Evolutionary conservation across 805 yeast genomes (phyloP), one percentile per base, ranked within the genome.

Genomic region (Myxozyma mucilagina): DNA sequence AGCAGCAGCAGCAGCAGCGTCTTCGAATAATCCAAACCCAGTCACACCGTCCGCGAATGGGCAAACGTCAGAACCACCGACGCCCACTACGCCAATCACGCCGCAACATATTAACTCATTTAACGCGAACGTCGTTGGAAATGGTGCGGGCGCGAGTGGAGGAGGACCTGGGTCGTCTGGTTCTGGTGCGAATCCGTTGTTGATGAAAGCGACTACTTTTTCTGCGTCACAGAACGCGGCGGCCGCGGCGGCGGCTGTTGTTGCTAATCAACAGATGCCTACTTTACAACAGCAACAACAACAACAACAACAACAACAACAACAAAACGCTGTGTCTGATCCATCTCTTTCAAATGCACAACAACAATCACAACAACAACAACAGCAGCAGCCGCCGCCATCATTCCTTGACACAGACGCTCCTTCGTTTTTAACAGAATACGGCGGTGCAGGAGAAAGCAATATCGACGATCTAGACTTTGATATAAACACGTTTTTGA

Each of bases 21-120:
- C 55, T 20, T 43, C 60, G n/a, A 47, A 34, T 24, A 20, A 38
- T 18, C 31, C 50, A 32, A 66, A 59, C 11, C 66, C 66, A 7
- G 64, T 53, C 20, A 59, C 65, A 16, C 61, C 67, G 2, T 58
- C 67, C 1, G 63, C 67, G 10, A 42, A 42, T 31, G 63, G 63
- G 8, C 58, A 59, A 16, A 53, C 68, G 10, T 61, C 67, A n/a
- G 68, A 57, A 47, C 67, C 68, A 10, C 67, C 65, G 14, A 66
- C 68, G 14, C 69, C 68, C 18, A 65, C 68, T 13, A 65, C 69
- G 36, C 68, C 68, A 20, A 54, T 65, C 13, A 65, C 68, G 1
- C 68, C 69, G 2, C 69, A 66, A 47, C 69, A 66, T 38, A 49
- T 62, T 5, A 59, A 56, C 34, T 59, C 64, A 16, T 63, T 63